Percentiles rank a stretch among this genome's conserved stretches.
phyloP scores from a whole-genome alignment of 495 filamentous ascomycete species.

The Immersiella caudata region DNA sequence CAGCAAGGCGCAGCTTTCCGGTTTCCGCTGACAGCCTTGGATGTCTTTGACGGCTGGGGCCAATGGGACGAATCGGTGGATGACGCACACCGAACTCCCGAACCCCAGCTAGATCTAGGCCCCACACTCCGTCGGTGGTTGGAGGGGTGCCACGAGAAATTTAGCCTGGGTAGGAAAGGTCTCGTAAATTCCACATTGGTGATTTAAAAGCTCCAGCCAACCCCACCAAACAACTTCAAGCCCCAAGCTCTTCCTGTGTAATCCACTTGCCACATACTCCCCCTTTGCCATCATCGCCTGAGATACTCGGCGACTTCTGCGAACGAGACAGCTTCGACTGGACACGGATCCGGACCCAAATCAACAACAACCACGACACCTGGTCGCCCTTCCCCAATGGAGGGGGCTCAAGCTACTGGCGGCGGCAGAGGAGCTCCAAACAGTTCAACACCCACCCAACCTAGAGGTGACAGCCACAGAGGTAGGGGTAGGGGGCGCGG shows the following conservation, averaged over 20 bases:
- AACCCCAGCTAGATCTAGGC: constrained; percentile 22
- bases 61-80: background rate
- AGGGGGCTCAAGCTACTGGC: constrained; percentile 17
- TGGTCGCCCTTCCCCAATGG: constrained; percentile 29
- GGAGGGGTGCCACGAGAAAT: background rate
- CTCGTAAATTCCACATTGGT: constrained; percentile 26
- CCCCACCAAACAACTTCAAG: constrained; percentile 28
- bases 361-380: background rate
- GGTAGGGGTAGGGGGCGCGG: constrained; percentile 44
- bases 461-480: constrained; percentile 42
- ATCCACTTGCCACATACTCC: background rate
- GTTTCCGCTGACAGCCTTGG: background rate
- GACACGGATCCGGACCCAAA: background rate
- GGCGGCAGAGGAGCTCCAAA: constrained; percentile 4
- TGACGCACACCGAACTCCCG: background rate
- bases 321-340: background rate
- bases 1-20: no score
- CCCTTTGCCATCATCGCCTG: background rate
- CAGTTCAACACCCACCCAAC: constrained; percentile 20
- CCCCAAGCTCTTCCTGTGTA: background rate
- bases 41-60: background rate
- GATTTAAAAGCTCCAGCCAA: constrained; percentile 23
- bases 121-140: background rate
- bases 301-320: background rate
- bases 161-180: constrained; percentile 10